These are phyloP conservation scores for Mycosphaerelloides madeirae DNA, from an alignment of 2,329 filamentous ascomycete species.

Conservation along the genomic window DNA sequence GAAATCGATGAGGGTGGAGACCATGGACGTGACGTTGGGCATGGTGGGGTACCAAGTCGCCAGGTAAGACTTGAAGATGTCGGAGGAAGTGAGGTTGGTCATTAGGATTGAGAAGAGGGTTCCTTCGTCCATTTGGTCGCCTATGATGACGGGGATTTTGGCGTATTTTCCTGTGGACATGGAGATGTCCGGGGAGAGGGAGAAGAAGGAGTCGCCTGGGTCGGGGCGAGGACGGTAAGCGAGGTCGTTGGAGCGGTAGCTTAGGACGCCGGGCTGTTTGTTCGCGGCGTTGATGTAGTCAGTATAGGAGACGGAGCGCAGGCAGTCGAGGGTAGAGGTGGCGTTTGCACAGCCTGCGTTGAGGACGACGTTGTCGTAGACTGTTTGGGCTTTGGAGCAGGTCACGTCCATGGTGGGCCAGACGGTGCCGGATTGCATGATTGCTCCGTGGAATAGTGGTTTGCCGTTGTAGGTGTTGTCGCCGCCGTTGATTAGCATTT, in stretches of 20 bases:
- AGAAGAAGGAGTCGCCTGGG: constrained; percentile 50
- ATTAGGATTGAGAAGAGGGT: constrained; percentile 67
- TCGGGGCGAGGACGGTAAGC: constrained; percentile 73
- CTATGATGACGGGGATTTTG: constrained; percentile 53
- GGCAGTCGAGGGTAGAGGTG: constrained; percentile 3
- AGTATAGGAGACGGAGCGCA: constrained; percentile 5
- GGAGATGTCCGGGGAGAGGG: constrained; percentile 59
- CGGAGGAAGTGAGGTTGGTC: constrained; percentile 59
- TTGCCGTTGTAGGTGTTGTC: constrained; percentile 68
- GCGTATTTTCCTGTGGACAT: constrained; percentile 37
- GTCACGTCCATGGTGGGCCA: constrained; percentile 49
- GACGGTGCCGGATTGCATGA: constrained; percentile 69
- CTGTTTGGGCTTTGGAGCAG: constrained; percentile 2
- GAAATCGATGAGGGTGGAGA: constrained; percentile 55
- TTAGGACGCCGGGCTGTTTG: constrained; percentile 63
- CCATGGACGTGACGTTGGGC: constrained; percentile 30
- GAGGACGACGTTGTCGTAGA: constrained; percentile 6
- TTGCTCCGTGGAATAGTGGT: constrained; percentile 67
- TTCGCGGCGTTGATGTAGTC: constrained; percentile 59
- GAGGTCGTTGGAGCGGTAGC: constrained; percentile 60
- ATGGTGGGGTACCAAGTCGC: constrained; percentile 51
- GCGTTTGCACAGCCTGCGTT: constrained; percentile 21
- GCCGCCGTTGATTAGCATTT: constrained; percentile 62
- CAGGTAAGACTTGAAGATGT: constrained; percentile 59
- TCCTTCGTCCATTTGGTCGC: constrained; percentile 77